Evolutionary conservation across 164 flowering plant genomes (phyloP).

Genomic region (Saururus chinensis): DNA sequence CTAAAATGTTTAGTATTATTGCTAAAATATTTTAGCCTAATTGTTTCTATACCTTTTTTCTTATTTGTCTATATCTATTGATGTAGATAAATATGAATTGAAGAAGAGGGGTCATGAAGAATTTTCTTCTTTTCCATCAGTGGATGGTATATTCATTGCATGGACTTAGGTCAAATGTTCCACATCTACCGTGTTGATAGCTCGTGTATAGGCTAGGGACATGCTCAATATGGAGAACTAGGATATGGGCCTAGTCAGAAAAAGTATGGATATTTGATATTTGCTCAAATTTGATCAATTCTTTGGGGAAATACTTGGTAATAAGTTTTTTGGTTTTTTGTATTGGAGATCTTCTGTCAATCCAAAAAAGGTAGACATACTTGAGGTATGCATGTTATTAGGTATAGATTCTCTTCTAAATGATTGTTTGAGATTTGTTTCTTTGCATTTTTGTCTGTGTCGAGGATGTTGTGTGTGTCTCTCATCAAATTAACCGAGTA

Average conservation of each 20-base stretch:
- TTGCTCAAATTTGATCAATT: neutral
- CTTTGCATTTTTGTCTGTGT: neutral
- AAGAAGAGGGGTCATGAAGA: no score
- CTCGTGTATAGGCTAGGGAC: conserved; percentile 99
- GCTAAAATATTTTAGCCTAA: no score
- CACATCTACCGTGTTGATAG: conserved; percentile 85
- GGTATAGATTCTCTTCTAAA: conserved; percentile 22
- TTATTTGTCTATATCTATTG: no score
- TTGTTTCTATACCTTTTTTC: no score
- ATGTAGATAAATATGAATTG: no score
- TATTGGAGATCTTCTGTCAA: conserved; percentile 66
- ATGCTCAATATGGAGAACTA: conserved; percentile 80
- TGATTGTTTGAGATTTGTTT: neutral
- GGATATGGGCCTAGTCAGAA: conserved; percentile 90
- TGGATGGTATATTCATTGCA: conserved; percentile 96
- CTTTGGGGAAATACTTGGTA: neutral
- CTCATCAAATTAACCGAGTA: no score
- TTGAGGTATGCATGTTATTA: conserved; percentile 85
- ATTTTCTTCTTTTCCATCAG: conserved; percentile 27
- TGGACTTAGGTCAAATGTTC: conserved; percentile 86
- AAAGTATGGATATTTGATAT: conserved; percentile 39
- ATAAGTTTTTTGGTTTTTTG: no score
- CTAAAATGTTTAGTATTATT: no score
- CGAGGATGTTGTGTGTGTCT: neutral
- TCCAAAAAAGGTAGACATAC: conserved; percentile 86